Evolutionary conservation across 306 rosid species (phyloP), one percentile per base, ranked within the genome.

Genomic region (Geum urbanum): DNA sequence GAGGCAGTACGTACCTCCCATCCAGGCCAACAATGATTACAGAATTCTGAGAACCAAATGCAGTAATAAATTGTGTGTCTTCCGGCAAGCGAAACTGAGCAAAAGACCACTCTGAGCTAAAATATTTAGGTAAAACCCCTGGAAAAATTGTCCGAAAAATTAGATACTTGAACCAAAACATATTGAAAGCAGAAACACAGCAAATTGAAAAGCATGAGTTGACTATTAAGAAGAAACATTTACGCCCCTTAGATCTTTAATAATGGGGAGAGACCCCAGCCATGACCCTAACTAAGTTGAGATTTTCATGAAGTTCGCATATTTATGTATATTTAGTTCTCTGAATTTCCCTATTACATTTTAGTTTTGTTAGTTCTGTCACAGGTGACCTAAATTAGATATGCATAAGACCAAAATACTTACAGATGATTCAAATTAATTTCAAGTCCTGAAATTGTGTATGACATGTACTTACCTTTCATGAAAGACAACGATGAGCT

Each of bases 41-140:
- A 13, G 82, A 70, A 81, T 91, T 88, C 71, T 82, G 92, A 67
- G 95, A 78, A 77, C 99, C 99, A 75, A 94, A 94, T 48, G 99
- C 89, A 57, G 89, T 92, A 69, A 91, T 88, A 75, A 79, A 91
- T 67, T 76, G 85, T 43, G 91, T 80, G 71, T 73, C 85, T 69
- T 86, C 96, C 51, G 95, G 92, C 74, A 91, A 79, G 82, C 63
- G 99, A 85, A 88, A 87, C 81, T 60, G 95, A 18, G 99, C 92
- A 84, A 94, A 88, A 73, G 99, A 94, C 99, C 99, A 89, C 78
- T 94, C 99, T 14, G 97, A 94, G 86, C 99, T 94, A 73, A 94
- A 94, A 78, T 94, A 94, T 86, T 89, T 94, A 68, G 99, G 99
- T 71, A 94, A 78, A 64, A 88, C 85, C 69, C 99, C 99, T 94